Evolutionary conservation across 1,284 basidiomycete genomes (phyloP), one percentile per base, ranked within the genome.

Genomic region (Phellinidium pouzarii): DNA sequence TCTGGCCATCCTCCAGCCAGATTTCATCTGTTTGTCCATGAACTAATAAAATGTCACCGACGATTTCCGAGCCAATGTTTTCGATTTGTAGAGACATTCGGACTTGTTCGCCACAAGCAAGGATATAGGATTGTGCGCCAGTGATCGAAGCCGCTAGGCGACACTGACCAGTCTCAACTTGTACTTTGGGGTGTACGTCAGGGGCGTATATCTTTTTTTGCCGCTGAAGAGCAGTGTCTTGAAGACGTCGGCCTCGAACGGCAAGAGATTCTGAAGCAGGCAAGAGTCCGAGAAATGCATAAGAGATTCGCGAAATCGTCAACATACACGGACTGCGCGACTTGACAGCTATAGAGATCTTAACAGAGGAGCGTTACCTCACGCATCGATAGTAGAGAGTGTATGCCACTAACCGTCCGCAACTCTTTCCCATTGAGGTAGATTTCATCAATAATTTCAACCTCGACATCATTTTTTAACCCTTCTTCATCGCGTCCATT

Each of bases 21-120:
- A 87, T 60, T 54, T 78, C 79, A 62, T 87, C 81, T 22, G 80
- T 75, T 17, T 69, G 60, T 25, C 78, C 78, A 44, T 72, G 60
- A 3, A 90, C 69, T 52, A 87, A 64, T 87, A 87, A 91, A 26
- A 86, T 62, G 57, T 90, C 87, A 17, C 66, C 67, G 25, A 91
- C 76, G 14, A 72, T 62, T 42, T 66, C 71, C 11, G 66, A 69
- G 3, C 88, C 87, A 5, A 70, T 65, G 62, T 90, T 91, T 19
- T 73, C 76, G 43, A 91, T 64, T 71, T 74, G 76, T 22, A 90
- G 55, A 25, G 65, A 67, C 64, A 82, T 68, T 9, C 65, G 56
- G 58, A 70, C 76, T 52, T 69, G 73, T 63, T 91, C 87, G 6
- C 87, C 87, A 61, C 87, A 76, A 31, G 70, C 68, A 20, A 89